Conservation (phyloP, 805 yeast genomes). For the Cyberlindnera americana region DNA sequence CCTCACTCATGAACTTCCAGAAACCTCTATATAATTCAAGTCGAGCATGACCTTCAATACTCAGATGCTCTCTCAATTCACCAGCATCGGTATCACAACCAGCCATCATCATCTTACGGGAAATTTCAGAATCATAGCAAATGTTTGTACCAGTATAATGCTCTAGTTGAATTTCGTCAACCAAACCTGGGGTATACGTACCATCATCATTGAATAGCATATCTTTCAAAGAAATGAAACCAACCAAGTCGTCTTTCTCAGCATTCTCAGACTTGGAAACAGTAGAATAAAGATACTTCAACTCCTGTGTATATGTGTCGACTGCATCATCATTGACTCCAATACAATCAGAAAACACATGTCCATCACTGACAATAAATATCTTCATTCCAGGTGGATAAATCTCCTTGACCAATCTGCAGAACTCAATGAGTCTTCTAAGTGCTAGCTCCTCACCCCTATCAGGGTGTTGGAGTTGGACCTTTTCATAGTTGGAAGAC, state of each 20-base stretch:
- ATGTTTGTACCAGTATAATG: constrained; percentile 40
- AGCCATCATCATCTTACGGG: constrained; percentile 40
- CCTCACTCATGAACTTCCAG: constrained; percentile 57
- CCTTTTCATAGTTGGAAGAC: constrained; percentile 54
- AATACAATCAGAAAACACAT: constrained; percentile 61
- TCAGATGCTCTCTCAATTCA: constrained; percentile 57
- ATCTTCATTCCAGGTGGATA: constrained; percentile 55
- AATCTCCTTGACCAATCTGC: constrained; percentile 32
- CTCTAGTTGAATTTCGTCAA: constrained; percentile 28
- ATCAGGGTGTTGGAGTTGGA: constrained; percentile 47
- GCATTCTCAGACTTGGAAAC: constrained; percentile 28
- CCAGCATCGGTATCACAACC: constrained; percentile 56
- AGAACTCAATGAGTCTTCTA: constrained; percentile 34
- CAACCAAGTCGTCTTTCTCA: constrained; percentile 30
- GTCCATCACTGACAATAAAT: constrained; percentile 61
- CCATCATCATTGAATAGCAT: constrained; percentile 33
- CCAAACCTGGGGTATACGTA: constrained; percentile 29
- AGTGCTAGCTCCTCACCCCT: constrained; percentile 47
- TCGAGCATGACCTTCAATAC: constrained; percentile 52
- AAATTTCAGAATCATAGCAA: constrained; percentile 34
- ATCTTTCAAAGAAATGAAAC: constrained; percentile 40
- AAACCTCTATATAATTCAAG: constrained; percentile 53
- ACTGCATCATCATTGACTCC: constrained; percentile 58
- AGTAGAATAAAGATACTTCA: constrained; percentile 40
- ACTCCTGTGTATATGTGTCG: constrained; percentile 41